Percentiles rank a stretch among this genome's conserved stretches.
phyloP scores from a whole-genome alignment of 2,329 filamentous ascomycete genomes.

The Diatrype stigma region DNA sequence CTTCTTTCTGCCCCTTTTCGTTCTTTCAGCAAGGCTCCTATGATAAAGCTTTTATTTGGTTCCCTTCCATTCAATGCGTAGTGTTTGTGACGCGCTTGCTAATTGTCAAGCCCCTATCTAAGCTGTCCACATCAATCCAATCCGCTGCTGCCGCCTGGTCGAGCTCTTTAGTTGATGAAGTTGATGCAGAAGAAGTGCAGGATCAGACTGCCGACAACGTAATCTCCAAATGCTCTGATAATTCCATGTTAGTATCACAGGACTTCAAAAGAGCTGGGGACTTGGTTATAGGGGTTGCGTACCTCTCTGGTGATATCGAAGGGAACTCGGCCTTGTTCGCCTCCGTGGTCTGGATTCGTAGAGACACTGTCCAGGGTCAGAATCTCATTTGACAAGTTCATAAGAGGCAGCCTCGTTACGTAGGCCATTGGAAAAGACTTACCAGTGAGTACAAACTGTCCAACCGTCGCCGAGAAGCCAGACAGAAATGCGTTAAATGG shows the following conservation, averaged over 20 bases:
- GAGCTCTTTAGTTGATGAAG: conserved; percentile 80
- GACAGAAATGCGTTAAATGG: conserved; percentile 98
- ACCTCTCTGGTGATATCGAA: conserved; percentile 76
- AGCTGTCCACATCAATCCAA: too few species aligned
- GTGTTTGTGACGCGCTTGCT: too few species aligned
- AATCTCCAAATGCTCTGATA: conserved; percentile 88
- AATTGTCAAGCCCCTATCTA: too few species aligned
- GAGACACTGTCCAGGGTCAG: conserved; percentile 44
- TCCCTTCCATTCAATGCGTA: too few species aligned
- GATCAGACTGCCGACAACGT: conserved; percentile 88
- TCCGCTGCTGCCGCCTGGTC: not conserved
- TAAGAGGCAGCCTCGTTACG: too few species aligned
- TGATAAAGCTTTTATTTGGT: conserved; percentile 9
- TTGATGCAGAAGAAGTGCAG: conserved; percentile 99
- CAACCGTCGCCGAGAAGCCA: conserved; percentile 90
- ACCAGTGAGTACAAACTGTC: conserved; percentile 95
- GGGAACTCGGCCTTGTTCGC: conserved; percentile 77
- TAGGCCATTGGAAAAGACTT: conserved; percentile 30
- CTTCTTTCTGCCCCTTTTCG: not conserved
- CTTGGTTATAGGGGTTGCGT: too few species aligned
- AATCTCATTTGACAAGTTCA: not conserved
- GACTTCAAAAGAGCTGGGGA: too few species aligned
- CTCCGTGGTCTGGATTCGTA: conserved; percentile 88
- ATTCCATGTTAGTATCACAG: conserved; percentile 1
- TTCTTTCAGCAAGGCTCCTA: conserved; percentile 2